These are phyloP conservation scores for Magnolia officinalis DNA, from an alignment of 164 flowering plant genomes.

Conservation along the genomic window DNA sequence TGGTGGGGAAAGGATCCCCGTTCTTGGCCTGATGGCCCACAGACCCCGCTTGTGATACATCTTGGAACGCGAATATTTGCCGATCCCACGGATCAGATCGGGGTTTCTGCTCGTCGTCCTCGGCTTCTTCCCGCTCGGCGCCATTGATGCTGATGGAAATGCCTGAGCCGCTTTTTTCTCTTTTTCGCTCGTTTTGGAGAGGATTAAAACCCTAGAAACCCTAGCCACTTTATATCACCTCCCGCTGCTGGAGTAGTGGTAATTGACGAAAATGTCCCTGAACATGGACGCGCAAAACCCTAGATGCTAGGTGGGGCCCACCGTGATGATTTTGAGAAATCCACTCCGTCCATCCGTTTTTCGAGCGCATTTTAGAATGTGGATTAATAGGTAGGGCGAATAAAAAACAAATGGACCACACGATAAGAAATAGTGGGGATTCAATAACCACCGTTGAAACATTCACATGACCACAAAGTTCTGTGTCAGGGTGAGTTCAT, in stretches of 20 bases:
- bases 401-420: no score
- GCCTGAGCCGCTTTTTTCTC: neutral
- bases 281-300: neutral
- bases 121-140: slow-evolving; percentile 29
- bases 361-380: no score
- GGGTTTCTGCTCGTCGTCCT: slow-evolving; percentile 42
- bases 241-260: neutral
- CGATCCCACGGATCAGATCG: slow-evolving; percentile 65
- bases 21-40: slow-evolving; percentile 92
- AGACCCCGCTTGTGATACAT: slow-evolving; percentile 92
- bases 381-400: fast-evolving
- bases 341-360: no score
- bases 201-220: neutral
- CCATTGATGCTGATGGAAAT: slow-evolving; percentile 36
- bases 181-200: neutral
- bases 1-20: slow-evolving; percentile 82
- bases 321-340: no score
- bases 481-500: no score
- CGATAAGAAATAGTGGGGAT: no score
- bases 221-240: neutral
- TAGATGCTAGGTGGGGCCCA: no score
- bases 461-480: no score
- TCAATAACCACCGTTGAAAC: no score
- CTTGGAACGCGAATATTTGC: slow-evolving; percentile 59
- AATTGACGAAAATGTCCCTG: neutral